phyloP scores from a whole-genome alignment of 1,139 yeast species.

The Suhomyces panamericanus region DNA sequence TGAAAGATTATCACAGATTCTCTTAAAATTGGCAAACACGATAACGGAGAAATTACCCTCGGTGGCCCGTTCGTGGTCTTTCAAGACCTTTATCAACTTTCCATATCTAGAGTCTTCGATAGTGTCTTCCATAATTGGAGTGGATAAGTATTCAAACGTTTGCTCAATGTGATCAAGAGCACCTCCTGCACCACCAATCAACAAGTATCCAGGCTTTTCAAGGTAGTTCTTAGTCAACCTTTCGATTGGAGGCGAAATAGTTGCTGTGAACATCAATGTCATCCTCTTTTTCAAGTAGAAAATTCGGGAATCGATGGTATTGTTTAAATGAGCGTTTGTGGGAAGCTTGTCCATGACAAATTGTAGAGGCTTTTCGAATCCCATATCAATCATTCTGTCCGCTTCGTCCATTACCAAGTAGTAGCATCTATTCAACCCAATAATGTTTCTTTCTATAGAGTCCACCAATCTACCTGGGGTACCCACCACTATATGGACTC shows the following conservation, averaged over 20 bases:
- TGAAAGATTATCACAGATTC: slow-evolving; percentile 67
- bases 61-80: slow-evolving; percentile 27
- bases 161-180: slow-evolving; percentile 72
- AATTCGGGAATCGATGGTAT: slow-evolving; percentile 25
- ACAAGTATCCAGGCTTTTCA: slow-evolving; percentile 59
- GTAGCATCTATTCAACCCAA: slow-evolving; percentile 61
- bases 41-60: slow-evolving; percentile 53
- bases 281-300: slow-evolving; percentile 32
- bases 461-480: slow-evolving; percentile 93
- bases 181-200: slow-evolving; percentile 64
- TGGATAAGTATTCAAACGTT: slow-evolving; percentile 52
- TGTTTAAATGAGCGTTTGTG: slow-evolving; percentile 23
- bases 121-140: slow-evolving; percentile 17
- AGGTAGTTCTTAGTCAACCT: slow-evolving; percentile 63
- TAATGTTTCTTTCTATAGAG: slow-evolving; percentile 64
- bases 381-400: slow-evolving; percentile 92
- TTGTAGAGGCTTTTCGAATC: slow-evolving; percentile 80
- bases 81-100: slow-evolving; percentile 27
- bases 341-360: slow-evolving; percentile 55
- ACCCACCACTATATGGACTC: slow-evolving; percentile 83
- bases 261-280: slow-evolving; percentile 93
- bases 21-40: slow-evolving; percentile 77
- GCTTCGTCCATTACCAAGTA: slow-evolving; percentile 89
- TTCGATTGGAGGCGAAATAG: slow-evolving; percentile 78
- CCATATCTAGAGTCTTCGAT: slow-evolving; percentile 26